phyloP scores from a whole-genome alignment of 2,329 filamentous ascomycete genomes.

The Calonectria multiphialidica region DNA sequence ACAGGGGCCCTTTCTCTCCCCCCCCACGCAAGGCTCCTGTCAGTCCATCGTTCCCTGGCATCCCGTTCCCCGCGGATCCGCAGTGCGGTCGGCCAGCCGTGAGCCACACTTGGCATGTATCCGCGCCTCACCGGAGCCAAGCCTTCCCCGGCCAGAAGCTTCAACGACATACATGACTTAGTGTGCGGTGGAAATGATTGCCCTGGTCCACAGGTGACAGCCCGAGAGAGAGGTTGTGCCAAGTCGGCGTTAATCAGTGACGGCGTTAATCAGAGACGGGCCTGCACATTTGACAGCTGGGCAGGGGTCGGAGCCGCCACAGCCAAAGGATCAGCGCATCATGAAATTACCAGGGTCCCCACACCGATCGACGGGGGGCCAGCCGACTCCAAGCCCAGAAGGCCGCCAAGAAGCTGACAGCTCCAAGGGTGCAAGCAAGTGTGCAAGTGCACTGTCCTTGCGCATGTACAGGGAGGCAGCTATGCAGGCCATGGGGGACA shows the following conservation, averaged over 20 bases:
- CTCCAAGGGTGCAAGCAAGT: neutral
- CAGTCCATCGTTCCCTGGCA: neutral
- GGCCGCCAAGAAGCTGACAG: conserved; percentile 21
- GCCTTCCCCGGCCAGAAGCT: conserved; percentile 23
- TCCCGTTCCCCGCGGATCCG: conserved; percentile 10
- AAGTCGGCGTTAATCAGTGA: conserved; percentile 28
- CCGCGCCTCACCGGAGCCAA: conserved; percentile 42
- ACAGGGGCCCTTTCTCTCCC: neutral
- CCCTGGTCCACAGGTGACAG: conserved; percentile 18
- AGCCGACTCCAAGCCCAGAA: conserved; percentile 18
- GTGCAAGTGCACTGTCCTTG: conserved; percentile 6
- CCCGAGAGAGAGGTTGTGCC: conserved; percentile 9
- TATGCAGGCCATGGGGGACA: conserved; percentile 36
- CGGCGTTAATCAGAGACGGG: conserved; percentile 30
- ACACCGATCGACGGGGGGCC: conserved; percentile 28
- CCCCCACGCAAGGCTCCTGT: conserved; percentile 11
- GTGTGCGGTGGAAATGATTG: conserved; percentile 39
- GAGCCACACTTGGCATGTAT: conserved; percentile 32
- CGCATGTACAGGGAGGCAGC: conserved; percentile 16
- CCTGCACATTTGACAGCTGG: conserved; percentile 37
- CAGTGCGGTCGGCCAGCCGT: conserved; percentile 2
- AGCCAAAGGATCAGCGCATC: conserved; percentile 33
- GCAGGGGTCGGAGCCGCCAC: conserved; percentile 26
- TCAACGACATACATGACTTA: conserved; percentile 23
- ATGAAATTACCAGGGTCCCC: conserved; percentile 36